A percentile compares a stretch with the other conserved stretches of the same genome.
These are phyloP conservation scores for Cystofilobasidium capitatum DNA, from an alignment of 768 basidiomycete species.

Conservation along the genomic window DNA sequence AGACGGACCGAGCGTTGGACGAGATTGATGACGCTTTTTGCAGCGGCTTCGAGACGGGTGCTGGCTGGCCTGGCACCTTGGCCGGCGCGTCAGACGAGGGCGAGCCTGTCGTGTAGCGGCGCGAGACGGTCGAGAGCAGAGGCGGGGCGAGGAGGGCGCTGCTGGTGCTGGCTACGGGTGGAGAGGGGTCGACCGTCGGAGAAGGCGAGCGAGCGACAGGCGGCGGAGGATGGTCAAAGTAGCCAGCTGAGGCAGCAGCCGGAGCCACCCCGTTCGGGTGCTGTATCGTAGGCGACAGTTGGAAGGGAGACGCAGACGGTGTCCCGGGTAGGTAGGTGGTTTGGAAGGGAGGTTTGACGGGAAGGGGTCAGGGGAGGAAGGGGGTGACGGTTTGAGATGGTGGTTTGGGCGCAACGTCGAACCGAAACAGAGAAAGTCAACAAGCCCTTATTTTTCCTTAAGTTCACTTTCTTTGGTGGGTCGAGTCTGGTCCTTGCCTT, in stretches of 20 bases:
- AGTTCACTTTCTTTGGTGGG: too few species aligned
- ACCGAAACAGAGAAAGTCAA: too few species aligned
- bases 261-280: not conserved
- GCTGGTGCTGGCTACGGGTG: not conserved
- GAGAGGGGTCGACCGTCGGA: not conserved
- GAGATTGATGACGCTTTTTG: not conserved
- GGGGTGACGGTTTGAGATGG: too few species aligned
- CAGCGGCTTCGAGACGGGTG: not conserved
- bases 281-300: not conserved
- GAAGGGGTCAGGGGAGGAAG: not conserved
- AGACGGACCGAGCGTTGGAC: not conserved
- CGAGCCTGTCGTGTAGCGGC: not conserved
- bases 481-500: too few species aligned
- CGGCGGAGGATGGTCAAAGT: not conserved
- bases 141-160: not conserved
- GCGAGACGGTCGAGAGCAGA: too few species aligned
- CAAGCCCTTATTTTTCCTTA: too few species aligned
- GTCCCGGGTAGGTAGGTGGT: not conserved
- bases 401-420: too few species aligned
- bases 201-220: not conserved
- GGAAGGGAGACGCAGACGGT: not conserved
- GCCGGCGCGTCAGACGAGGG: not conserved
- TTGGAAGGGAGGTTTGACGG: not conserved
- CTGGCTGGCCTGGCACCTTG: not conserved
- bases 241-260: not conserved